Percentiles rank a stretch among this genome's conserved stretches.
Conservation (phyloP, 345 rosid species). For the Corymbia maculata region DNA sequence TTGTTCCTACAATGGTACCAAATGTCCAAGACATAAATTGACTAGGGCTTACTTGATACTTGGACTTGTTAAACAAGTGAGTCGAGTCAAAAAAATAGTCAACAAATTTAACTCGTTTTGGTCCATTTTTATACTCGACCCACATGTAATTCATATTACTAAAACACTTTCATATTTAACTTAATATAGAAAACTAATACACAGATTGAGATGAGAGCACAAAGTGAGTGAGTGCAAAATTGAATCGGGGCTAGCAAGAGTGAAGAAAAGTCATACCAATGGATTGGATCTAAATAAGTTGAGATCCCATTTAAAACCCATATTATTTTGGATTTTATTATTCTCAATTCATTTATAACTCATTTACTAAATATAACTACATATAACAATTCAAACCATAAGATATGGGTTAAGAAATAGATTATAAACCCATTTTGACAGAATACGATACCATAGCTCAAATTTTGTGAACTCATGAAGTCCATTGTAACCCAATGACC, state of each 20-base stretch:
- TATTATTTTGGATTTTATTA: no score
- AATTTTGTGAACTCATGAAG: not conserved
- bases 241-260: not conserved
- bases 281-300: not conserved
- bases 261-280: no score
- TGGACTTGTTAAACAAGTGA: rapidly evolving
- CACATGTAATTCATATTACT: no score
- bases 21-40: not conserved
- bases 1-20: not conserved
- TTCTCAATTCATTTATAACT: not conserved
- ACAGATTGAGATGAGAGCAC: not conserved
- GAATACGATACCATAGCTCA: not conserved
- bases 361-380: not conserved
- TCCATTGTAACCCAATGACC: not conserved
- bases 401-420: not conserved
- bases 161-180: not conserved
- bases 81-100: no score
- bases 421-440: not conserved
- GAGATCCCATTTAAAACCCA: not conserved
- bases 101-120: no score
- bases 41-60: not conserved
- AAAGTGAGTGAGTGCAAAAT: not conserved
- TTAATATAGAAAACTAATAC: not conserved
- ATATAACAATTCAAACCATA: not conserved
- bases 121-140: not conserved